phyloP scores from a whole-genome alignment of 225 moss, liverwort and hornwort genomes.

The Sphagnum tenellum region DNA sequence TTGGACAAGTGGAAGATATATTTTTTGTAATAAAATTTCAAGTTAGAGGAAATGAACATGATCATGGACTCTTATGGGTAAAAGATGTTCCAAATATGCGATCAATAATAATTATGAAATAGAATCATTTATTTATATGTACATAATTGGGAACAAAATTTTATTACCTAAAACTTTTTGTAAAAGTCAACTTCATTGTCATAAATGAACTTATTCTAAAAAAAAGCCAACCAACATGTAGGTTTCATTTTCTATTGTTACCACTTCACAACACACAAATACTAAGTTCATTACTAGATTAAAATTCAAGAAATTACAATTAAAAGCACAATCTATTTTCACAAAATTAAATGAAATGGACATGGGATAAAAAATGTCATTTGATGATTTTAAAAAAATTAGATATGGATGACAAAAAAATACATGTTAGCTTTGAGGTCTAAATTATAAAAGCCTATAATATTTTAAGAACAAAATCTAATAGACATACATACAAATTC shows the following conservation, averaged over 20 bases:
- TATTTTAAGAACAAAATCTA: too few species aligned
- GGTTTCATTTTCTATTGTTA: background rate
- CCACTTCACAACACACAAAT: background rate
- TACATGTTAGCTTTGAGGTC: too few species aligned
- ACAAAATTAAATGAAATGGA: background rate
- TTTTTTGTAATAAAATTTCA: background rate
- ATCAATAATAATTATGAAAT: background rate
- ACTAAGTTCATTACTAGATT: background rate
- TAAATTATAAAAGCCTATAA: too few species aligned
- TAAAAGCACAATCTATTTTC: background rate
- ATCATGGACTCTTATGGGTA: background rate
- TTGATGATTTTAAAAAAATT: background rate
- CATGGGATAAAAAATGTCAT: background rate
- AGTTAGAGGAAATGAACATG: background rate
- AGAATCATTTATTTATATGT: background rate
- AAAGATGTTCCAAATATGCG: background rate
- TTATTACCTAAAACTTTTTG: background rate
- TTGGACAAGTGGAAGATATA: background rate
- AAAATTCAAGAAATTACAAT: background rate
- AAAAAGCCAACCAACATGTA: background rate
- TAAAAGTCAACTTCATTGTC: slow-evolving; percentile 1
- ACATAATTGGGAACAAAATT: background rate
- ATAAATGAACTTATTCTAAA: slow-evolving; percentile 2
- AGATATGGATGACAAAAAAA: background rate
- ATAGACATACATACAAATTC: background rate